Percentiles rank a stretch among this genome's conserved stretches.
phyloP scores from a whole-genome alignment of 148 eudicot genomes.

The Agrostemma githago region DNA sequence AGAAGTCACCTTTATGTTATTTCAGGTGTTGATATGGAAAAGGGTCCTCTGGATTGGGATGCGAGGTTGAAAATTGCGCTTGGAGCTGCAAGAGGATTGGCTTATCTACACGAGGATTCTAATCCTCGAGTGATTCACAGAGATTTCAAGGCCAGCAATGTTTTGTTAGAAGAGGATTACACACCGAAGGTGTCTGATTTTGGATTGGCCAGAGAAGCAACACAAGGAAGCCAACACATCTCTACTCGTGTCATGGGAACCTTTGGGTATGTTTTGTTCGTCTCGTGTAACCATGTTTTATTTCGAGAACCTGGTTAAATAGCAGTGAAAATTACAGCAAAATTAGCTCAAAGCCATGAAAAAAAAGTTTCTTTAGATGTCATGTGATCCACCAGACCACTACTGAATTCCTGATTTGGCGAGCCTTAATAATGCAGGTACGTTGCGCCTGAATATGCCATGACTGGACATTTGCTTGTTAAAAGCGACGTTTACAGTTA shows the following conservation, averaged over 20 bases:
- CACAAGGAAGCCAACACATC: constrained; percentile 91
- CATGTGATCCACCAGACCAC: background rate
- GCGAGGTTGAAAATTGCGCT: constrained; percentile 93
- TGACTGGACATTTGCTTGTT: constrained; percentile 76
- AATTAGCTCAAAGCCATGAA: background rate
- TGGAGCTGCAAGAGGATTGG: constrained; percentile 98
- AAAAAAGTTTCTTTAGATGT: background rate
- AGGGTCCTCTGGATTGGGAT: constrained; percentile 90
- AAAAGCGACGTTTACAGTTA: constrained; percentile 95
- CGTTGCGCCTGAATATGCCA: constrained; percentile 13
- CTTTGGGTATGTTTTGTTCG: constrained; percentile 61
- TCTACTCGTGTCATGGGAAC: constrained; percentile 99
- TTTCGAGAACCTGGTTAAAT: background rate
- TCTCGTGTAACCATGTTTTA: constrained; percentile 9
- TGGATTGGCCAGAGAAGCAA: constrained; percentile 98
- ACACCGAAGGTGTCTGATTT: constrained; percentile 98
- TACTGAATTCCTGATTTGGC: constrained; percentile 10
- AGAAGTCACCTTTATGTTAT: constrained; percentile 11
- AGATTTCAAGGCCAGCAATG: constrained; percentile 93
- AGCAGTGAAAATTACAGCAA: background rate
- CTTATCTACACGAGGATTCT: constrained; percentile 98
- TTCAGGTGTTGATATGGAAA: constrained; percentile 61
- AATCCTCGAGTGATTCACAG: constrained; percentile 98
- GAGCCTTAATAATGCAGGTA: constrained; percentile 17
- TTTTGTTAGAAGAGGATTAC: constrained; percentile 84